Evolutionary conservation across 805 yeast genomes (phyloP), one percentile per base, ranked within the genome.

Genomic region (Jamesozyma lodderae): DNA sequence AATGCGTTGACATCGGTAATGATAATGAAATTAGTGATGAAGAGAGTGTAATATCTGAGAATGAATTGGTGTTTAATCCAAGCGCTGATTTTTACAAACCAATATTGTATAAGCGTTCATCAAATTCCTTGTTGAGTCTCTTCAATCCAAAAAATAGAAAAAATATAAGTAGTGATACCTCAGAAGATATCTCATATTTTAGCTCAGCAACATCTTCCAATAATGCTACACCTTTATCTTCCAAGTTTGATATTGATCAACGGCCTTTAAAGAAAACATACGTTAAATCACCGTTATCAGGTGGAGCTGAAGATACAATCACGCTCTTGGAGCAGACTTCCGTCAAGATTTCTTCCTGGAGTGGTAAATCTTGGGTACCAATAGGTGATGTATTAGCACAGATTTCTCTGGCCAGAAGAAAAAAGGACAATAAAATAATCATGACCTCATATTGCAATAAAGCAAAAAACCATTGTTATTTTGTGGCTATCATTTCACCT

Each of bases 111-210:
- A 37, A 41, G 8, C 46, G 46, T 8, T 49, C 51, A 34, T 53
- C 62, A 1, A 33, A 22, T 18, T 58, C 63, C 1, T 20, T 59
- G n/a, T 31, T 54, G 25, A 53, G 52, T 38, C 35, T 59, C 11
- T 57, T 57, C 42, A 45, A 43, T 33, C 33, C 44, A 3, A 52
- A 41, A 15, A 46, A 43, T 25, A 47, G 48, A 25, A 49, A 48
- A 19, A 43, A 42, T 4, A 18, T 44, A 16, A 31, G 35, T 8
- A 31, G 46, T 4, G 48, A 49, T 36, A 40, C 29, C 24, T 37
- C 41, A 14, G 27, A 20, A 7, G n/a, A 19, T 13, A 18, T 18
- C n/a, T 31, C 36, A n/a, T 22, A 19, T 13, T 37, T 31, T 16
- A 32, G 31, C 14, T 38, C 33, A 16, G 18, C 37, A 2, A 11